A percentile compares a stretch with the other conserved stretches of the same genome.
Conservation (phyloP, 768 basidiomycete genomes). For the Boletus sp. region DNA sequence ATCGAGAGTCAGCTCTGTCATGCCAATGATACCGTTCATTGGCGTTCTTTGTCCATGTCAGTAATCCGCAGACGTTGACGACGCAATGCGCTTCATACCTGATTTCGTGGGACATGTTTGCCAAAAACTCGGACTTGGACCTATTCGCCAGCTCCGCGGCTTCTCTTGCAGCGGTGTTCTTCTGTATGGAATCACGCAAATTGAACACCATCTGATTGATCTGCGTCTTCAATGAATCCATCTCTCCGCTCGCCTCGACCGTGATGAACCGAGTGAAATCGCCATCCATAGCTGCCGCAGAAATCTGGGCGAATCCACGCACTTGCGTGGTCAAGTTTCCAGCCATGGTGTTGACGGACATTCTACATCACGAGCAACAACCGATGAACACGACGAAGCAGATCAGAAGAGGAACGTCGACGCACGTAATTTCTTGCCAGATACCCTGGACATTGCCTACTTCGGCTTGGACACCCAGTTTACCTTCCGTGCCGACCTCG, state of each 20-base stretch:
- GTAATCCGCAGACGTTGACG: constrained; percentile 1
- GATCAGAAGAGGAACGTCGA: constrained; percentile 10
- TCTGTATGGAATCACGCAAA: constrained; percentile 93
- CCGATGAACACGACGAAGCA: not conserved
- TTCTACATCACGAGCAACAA: constrained; percentile 40
- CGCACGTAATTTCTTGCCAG: constrained; percentile 98
- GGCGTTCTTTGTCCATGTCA: constrained; percentile 68
- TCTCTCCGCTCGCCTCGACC: constrained; percentile 96
- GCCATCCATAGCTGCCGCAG: constrained; percentile 97
- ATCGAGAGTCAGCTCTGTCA: constrained; percentile 97
- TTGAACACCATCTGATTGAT: constrained; percentile 99
- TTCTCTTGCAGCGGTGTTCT: constrained; percentile 96
- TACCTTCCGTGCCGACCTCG: constrained; percentile 98
- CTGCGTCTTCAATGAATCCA: constrained; percentile 99
- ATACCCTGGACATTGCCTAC: constrained; percentile 96
- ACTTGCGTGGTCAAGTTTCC: constrained; percentile 97
- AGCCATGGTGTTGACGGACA: constrained; percentile 98
- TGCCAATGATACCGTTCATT: constrained; percentile 99
- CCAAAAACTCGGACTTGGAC: constrained; percentile 96
- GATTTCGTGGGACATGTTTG: constrained; percentile 98
- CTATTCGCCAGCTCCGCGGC: constrained; percentile 98
- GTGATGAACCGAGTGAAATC: constrained; percentile 99
- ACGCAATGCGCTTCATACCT: constrained; percentile 51
- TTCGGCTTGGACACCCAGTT: constrained; percentile 95
- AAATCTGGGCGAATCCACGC: constrained; percentile 97